These are phyloP conservation scores for Hericium rajendrae DNA, from an alignment of 768 basidiomycete genomes.

Conservation along the genomic window DNA sequence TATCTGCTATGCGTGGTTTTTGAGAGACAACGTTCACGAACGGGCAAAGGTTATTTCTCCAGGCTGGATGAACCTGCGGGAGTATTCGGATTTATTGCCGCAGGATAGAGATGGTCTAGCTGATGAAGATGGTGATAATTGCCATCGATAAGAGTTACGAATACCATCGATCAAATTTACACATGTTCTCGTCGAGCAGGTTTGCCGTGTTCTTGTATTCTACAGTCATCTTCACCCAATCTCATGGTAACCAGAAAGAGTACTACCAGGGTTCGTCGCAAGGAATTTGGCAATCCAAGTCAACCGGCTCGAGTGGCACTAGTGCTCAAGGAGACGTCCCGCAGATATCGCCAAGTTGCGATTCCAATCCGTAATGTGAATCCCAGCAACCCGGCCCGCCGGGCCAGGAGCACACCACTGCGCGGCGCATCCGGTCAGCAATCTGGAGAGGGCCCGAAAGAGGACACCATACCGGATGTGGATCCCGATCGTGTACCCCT, in stretches of 20 bases:
- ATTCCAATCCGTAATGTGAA: no score
- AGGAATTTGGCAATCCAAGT: no score
- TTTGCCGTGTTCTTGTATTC: background rate
- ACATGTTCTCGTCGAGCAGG: background rate
- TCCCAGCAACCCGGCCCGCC: no score
- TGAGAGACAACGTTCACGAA: background rate
- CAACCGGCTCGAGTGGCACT: no score
- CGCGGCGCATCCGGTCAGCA: no score
- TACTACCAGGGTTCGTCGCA: no score
- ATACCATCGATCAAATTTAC: background rate
- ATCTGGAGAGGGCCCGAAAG: background rate
- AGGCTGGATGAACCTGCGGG: background rate
- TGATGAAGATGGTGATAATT: no score
- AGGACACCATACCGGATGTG: background rate
- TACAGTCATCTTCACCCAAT: background rate
- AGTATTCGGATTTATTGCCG: background rate
- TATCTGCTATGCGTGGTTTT: background rate
- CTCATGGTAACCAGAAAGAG: background rate
- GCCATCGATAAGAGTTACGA: background rate
- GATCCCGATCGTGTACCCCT: background rate
- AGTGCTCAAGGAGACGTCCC: no score
- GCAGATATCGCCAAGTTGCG: no score
- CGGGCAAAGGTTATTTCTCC: background rate
- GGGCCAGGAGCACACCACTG: no score
- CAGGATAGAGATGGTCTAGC: background rate